These are phyloP conservation scores for Monilinia fructicola DNA, from an alignment of 2,329 filamentous ascomycete genomes.

Conservation along the genomic window DNA sequence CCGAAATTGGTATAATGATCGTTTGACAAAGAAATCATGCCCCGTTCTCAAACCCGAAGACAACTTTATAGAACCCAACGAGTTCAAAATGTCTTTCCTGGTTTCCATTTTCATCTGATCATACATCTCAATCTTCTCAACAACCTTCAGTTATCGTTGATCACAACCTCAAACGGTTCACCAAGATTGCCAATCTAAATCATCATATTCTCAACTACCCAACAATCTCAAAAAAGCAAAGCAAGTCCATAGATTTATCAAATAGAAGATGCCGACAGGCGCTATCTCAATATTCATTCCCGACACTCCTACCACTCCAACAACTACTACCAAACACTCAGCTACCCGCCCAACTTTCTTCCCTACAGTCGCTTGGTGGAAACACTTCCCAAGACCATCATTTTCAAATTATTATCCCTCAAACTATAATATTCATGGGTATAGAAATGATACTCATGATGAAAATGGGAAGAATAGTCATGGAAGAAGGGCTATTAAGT, in stretches of 20 bases:
- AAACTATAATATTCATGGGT: neutral
- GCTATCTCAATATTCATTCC: conserved; percentile 18
- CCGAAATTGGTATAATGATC: neutral
- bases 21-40: neutral
- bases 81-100: conserved; percentile 5
- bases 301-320: neutral
- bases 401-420: conserved; percentile 13
- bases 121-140: neutral
- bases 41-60: neutral
- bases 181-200: neutral
- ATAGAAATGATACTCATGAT: neutral
- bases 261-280: conserved; percentile 18
- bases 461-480: conserved; percentile 4
- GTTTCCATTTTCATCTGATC: conserved; percentile 12
- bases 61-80: neutral
- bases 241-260: neutral
- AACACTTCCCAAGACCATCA: conserved; percentile 3
- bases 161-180: conserved; percentile 5
- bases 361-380: conserved; percentile 22
- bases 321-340: conserved; percentile 17
- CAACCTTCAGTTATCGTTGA: neutral
- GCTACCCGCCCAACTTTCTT: conserved; percentile 20
- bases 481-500: conserved; percentile 21
- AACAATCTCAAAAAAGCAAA: neutral
- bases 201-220: neutral